Base-by-base conservation (phyloP, 352 stramenopile species). In the Phytophthora hybrid region DNA sequence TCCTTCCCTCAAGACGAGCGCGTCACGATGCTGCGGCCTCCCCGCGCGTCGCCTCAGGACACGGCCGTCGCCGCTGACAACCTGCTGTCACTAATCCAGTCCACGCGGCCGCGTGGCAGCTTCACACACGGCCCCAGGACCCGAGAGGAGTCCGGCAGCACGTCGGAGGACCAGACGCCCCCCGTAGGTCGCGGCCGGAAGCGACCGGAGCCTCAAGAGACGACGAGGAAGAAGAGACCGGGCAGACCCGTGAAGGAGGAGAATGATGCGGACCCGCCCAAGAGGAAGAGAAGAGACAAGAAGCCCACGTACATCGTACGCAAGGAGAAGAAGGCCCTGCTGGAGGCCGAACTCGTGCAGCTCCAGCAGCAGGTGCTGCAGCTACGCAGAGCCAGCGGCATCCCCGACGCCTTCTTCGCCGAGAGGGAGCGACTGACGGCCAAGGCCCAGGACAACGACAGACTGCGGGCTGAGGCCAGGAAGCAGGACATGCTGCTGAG, bases 271-370 rank as follows among this genome's bases (percentile, higher is more conserved):
- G 53, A 61, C 21, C 21, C 18, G 26, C 32, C 51, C 0, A 79
- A 64, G 29, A 44, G 53, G 13, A 82, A 75, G 52, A 51, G 57
- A 26, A 46, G 72, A 3, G 74, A 78, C 54, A 82, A 82, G 64
- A 82, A 82, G 26, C 76, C 76, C 4, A 82, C 76, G 57, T 82
- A 82, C 51, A 78, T 82, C 52, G 72, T 82, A 31, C 76, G 76
- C 18, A 69, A 59, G 76, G 81, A 88, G 70, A 83, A 84, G 71
- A 85, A 85, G 63, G 78, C 79, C 10, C 58, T 83, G 71, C 69
- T 88, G 37, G 51, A 78, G 54, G 70, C 73, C 21, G 73, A 88
- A 31, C 47, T 85, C 32, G 62, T 74, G 26, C 44, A 67, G 34
- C 66, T 88, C 0, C 66, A 82, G 32, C 66, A 68, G n/a, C 74